Evolutionary conservation across 2,329 filamentous ascomycete species (phyloP).

Genomic region (Cadophora sp.): DNA sequence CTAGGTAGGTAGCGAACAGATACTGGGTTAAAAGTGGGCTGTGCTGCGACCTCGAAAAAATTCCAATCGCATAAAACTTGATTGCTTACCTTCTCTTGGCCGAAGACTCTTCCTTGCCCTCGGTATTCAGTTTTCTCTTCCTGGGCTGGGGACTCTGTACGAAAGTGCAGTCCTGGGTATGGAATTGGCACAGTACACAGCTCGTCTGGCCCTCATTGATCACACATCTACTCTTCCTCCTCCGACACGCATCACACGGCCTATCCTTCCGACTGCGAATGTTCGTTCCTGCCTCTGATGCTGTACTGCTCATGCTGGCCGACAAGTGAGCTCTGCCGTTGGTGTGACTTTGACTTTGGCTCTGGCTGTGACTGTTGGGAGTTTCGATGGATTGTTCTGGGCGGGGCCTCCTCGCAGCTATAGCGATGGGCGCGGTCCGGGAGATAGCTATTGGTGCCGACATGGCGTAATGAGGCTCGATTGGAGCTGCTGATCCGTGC

Average conservation of each 20-base stretch:
- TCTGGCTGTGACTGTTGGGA: slow-evolving; percentile 23
- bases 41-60: slow-evolving; percentile 16
- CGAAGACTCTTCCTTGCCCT: slow-evolving; percentile 60
- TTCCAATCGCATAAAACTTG: slow-evolving; percentile 15
- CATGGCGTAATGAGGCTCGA: slow-evolving; percentile 43
- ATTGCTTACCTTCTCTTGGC: slow-evolving; percentile 71
- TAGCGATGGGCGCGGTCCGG: slow-evolving; percentile 70
- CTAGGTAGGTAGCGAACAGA: slow-evolving; percentile 20
- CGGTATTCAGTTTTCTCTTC: slow-evolving; percentile 77
- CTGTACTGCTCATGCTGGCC: slow-evolving; percentile 58
- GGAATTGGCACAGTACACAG: slow-evolving; percentile 80
- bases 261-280: slow-evolving; percentile 56
- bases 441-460: slow-evolving; percentile 59
- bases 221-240: slow-evolving; percentile 78
- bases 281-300: slow-evolving; percentile 56
- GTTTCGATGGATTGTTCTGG: slow-evolving; percentile 37
- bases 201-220: slow-evolving; percentile 75
- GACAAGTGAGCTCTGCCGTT: slow-evolving; percentile 44
- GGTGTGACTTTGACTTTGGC: not conserved
- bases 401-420: slow-evolving; percentile 65
- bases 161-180: slow-evolving; percentile 81
- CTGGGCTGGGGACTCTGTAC: slow-evolving; percentile 77
- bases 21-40: slow-evolving; percentile 31
- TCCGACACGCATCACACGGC: slow-evolving; percentile 77
- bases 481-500: slow-evolving; percentile 28